A percentile compares a stretch with the other conserved stretches of the same genome.
These are phyloP conservation scores for Auricularia cornea DNA, from an alignment of 768 basidiomycete species.

Conservation along the genomic window DNA sequence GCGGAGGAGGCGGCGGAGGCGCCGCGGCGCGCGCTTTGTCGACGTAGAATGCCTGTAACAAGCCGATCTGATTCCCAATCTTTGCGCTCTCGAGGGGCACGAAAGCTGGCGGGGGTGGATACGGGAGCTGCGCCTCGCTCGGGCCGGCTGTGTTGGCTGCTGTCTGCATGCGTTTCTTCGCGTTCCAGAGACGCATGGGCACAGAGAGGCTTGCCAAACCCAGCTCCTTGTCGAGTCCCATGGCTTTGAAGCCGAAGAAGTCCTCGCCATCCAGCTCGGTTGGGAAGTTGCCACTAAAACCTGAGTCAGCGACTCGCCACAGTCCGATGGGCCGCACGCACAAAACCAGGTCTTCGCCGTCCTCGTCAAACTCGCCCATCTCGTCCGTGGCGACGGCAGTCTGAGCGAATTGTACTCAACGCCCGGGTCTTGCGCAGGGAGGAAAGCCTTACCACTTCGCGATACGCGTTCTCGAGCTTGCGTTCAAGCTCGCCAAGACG, in stretches of 20 bases:
- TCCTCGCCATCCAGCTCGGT: constrained; percentile 80
- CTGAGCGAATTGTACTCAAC: constrained; percentile 13
- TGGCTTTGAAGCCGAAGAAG: constrained; percentile 79
- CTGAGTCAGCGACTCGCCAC: not conserved
- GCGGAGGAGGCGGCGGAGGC: not conserved
- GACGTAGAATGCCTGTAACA: constrained; percentile 72
- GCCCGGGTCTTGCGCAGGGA: too few relatives aligned
- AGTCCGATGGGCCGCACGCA: constrained; percentile 21
- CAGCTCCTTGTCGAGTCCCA: constrained; percentile 82
- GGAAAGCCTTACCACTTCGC: constrained; percentile 72
- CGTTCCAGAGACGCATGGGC: constrained; percentile 67
- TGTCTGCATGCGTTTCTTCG: constrained; percentile 31
- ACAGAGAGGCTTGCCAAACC: constrained; percentile 70
- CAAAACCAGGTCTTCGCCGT: constrained; percentile 61
- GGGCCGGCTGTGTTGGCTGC: not conserved
- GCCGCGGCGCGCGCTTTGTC: constrained; percentile 6
- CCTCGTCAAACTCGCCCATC: constrained; percentile 46
- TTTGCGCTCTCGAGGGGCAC: constrained; percentile 57
- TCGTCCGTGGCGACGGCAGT: constrained; percentile 35
- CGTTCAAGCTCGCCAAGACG: constrained; percentile 74
- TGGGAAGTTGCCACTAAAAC: constrained; percentile 70
- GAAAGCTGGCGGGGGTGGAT: constrained; percentile 78
- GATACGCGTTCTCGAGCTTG: constrained; percentile 77
- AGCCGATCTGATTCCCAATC: constrained; percentile 73
- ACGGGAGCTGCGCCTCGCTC: constrained; percentile 67